A percentile compares a stretch with the other conserved stretches of the same genome.
Evolutionary conservation across 2,329 filamentous ascomycete genomes (phyloP).

Genomic region (Biscogniauxia mediterranea): DNA sequence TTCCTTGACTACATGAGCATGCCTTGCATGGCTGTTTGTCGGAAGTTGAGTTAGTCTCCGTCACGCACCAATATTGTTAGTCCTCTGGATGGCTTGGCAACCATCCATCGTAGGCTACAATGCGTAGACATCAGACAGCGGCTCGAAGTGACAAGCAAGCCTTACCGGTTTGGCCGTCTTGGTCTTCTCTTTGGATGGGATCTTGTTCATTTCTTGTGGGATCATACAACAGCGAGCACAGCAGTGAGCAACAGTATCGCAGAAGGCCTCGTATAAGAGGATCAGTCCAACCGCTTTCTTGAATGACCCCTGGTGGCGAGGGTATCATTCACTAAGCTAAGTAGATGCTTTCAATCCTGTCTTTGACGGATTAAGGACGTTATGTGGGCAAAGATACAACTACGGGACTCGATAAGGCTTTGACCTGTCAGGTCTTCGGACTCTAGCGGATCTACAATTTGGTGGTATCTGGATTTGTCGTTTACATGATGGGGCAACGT

Average conservation of each 20-base stretch:
- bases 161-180: conserved; percentile 19
- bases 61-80: conserved; percentile 45
- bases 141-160: conserved; percentile 22
- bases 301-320: conserved; percentile 3
- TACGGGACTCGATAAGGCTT: not conserved
- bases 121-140: conserved; percentile 28
- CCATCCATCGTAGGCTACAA: conserved; percentile 34
- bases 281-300: not conserved
- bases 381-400: not conserved
- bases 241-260: conserved; percentile 47
- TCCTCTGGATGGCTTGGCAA: conserved; percentile 53
- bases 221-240: conserved; percentile 45
- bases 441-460: not conserved
- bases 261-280: conserved; percentile 9
- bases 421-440: not conserved
- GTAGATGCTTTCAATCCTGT: not conserved
- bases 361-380: not conserved
- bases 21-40: conserved; percentile 30
- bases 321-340: conserved; percentile 5
- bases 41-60: conserved; percentile 60
- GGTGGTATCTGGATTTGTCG: not conserved
- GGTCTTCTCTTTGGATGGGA: conserved; percentile 13
- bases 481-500: not conserved
- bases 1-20: conserved; percentile 33
- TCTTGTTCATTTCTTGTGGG: conserved; percentile 19